Conservation (phyloP, 768 basidiomycete species). For the Podaxis mareebaensis region DNA sequence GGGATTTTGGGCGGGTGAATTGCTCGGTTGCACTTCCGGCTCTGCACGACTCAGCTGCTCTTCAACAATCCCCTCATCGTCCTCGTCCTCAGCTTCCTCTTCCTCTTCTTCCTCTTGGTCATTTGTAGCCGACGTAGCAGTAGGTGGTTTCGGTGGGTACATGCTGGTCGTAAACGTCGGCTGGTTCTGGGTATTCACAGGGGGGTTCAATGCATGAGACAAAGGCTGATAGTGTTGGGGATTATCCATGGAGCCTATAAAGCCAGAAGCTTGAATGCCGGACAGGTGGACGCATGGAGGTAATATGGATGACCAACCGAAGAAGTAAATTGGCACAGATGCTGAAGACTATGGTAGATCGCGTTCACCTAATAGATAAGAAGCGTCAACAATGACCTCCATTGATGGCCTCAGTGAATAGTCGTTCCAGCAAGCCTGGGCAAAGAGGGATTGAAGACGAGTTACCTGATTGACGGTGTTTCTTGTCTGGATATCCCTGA, state of each 20-base stretch:
- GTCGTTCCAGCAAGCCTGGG: conserved; percentile 2
- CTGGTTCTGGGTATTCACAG: conserved; percentile 32
- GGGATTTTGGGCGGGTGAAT: conserved; percentile 36
- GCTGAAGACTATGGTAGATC: conserved; percentile 1
- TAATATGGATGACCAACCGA: conserved; percentile 5
- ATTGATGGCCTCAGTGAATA: conserved; percentile 1
- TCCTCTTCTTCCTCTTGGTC: conserved; percentile 56
- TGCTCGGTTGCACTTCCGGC: conserved; percentile 41
- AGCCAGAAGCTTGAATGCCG: conserved; percentile 5
- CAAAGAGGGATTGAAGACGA: neutral
- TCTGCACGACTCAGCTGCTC: conserved; percentile 59
- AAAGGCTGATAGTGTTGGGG: conserved; percentile 81
- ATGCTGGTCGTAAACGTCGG: conserved; percentile 14
- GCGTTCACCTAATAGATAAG: conserved; percentile 11
- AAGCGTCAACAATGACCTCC: conserved; percentile 11
- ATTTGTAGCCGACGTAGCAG: conserved; percentile 21
- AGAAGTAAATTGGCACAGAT: conserved; percentile 1
- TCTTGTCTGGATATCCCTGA: conserved; percentile 26
- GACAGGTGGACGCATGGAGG: neutral
- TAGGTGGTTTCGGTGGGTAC: conserved; percentile 4
- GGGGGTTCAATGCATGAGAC: conserved; percentile 75
- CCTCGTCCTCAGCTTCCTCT: conserved; percentile 68
- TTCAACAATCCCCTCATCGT: conserved; percentile 73
- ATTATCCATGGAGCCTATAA: conserved; percentile 50
- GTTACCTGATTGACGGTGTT: conserved; percentile 26